phyloP scores from a whole-genome alignment of 176 grass and related monocot genomes.

The Paspalum notatum region DNA sequence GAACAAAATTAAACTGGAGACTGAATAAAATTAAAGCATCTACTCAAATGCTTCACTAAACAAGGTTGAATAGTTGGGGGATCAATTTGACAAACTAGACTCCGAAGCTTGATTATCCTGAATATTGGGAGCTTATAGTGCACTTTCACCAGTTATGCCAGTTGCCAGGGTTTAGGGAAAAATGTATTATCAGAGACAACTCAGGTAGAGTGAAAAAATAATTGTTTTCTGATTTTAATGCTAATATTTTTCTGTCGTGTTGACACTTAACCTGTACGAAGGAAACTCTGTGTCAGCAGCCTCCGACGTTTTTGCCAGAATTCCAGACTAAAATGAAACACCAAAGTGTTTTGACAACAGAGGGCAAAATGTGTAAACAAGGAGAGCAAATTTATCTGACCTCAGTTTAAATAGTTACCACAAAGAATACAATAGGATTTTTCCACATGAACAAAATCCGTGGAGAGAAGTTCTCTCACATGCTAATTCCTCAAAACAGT shows the following conservation, averaged over 20 bases:
- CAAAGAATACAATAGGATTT: constrained; percentile 8
- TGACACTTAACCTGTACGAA: constrained; percentile 27
- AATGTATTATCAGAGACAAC: neutral
- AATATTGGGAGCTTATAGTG: neutral
- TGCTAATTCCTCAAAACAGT: neutral
- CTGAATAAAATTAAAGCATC: no score
- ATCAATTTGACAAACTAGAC: neutral
- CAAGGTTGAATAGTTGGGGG: neutral
- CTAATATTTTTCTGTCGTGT: neutral
- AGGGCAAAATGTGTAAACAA: constrained; percentile 25
- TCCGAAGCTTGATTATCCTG: neutral
- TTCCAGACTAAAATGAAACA: neutral
- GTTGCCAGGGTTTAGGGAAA: neutral
- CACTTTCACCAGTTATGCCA: neutral
- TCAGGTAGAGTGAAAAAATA: neutral
- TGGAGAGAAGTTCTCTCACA: constrained; percentile 2
- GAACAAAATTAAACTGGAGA: neutral
- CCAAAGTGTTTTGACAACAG: neutral
- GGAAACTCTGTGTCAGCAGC: constrained; percentile 1
- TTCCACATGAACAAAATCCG: neutral
- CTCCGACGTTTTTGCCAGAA: neutral
- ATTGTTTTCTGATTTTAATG: constrained; percentile 16
- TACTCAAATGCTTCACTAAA: neutral
- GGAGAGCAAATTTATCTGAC: constrained; percentile 46
- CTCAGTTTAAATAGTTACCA: constrained; percentile 16